Conservation (phyloP, 2,329 filamentous ascomycete genomes). For the Xenoacremonium recifei region DNA sequence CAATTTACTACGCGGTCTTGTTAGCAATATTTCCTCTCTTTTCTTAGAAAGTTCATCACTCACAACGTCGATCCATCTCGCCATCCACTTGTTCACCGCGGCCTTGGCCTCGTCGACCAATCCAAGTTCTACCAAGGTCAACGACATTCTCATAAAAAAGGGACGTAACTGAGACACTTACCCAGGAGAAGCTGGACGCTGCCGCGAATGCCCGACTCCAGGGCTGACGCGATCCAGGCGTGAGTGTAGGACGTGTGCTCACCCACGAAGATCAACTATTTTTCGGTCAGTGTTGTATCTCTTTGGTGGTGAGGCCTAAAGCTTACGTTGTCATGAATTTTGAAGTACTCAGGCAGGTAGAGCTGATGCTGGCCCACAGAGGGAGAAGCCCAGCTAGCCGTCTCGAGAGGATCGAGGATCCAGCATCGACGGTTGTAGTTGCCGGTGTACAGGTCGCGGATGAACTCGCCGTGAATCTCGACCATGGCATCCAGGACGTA, state of each 20-base stretch:
- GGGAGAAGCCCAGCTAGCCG: slow-evolving; percentile 56
- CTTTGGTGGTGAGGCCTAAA: background rate
- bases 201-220: slow-evolving; percentile 67
- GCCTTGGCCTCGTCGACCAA: slow-evolving; percentile 61
- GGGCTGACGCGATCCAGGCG: slow-evolving; percentile 65
- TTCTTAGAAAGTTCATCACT: background rate
- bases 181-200: slow-evolving; percentile 49
- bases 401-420: slow-evolving; percentile 1
- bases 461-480: slow-evolving; percentile 4
- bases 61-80: slow-evolving; percentile 44
- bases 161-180: too few relatives aligned
- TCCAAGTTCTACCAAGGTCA: slow-evolving; percentile 49
- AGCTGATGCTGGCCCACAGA: slow-evolving; percentile 64
- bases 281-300: background rate
- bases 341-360: slow-evolving; percentile 70
- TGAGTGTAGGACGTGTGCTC: slow-evolving; percentile 74
- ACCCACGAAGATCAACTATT: slow-evolving; percentile 61
- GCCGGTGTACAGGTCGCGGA: slow-evolving; percentile 2
- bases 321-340: slow-evolving; percentile 55
- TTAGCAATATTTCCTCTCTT: too few relatives aligned
- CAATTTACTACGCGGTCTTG: too few relatives aligned
- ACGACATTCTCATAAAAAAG: slow-evolving; percentile 12
- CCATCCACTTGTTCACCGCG: slow-evolving; percentile 58
- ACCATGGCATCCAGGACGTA: slow-evolving; percentile 5
- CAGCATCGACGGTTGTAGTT: slow-evolving; percentile 4